Percentiles rank a stretch among this genome's conserved stretches.
Conservation (phyloP, 768 basidiomycete genomes). For the Butyriboletus loyo region DNA sequence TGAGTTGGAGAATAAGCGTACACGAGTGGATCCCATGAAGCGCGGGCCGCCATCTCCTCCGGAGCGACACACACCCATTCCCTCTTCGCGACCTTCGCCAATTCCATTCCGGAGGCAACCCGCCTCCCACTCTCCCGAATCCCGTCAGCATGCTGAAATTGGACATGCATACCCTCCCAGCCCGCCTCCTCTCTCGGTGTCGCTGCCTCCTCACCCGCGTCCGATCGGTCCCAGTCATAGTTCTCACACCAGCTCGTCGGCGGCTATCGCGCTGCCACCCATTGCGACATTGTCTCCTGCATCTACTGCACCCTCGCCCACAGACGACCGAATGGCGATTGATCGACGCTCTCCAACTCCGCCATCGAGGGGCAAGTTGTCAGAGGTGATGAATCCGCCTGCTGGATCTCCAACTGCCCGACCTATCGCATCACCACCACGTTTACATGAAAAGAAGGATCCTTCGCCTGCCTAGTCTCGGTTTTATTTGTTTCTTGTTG, state of each 20-base stretch:
- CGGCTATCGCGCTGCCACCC: constrained; percentile 58
- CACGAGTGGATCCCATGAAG: constrained; percentile 53
- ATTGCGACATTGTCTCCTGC: constrained; percentile 67
- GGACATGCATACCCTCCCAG: constrained; percentile 40
- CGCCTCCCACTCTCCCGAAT: constrained; percentile 65
- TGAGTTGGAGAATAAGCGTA: constrained; percentile 60
- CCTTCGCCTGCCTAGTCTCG: constrained; percentile 21
- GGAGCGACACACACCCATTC: constrained; percentile 52
- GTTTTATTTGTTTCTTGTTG: constrained; percentile 11
- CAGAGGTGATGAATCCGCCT: constrained; percentile 47
- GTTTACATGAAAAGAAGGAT: constrained; percentile 34
- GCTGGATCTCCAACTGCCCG: constrained; percentile 53
- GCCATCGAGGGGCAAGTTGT: constrained; percentile 50
- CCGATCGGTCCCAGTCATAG: constrained; percentile 58
- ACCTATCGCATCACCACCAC: constrained; percentile 53
- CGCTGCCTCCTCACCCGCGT: constrained; percentile 71
- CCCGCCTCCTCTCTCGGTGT: constrained; percentile 54
- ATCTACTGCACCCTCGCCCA: constrained; percentile 54
- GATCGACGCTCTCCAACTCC: constrained; percentile 47
- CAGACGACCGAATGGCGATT: constrained; percentile 35
- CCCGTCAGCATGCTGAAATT: constrained; percentile 41
- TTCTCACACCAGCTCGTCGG: constrained; percentile 35
- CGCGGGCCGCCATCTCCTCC: constrained; percentile 52
- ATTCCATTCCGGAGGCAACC: constrained; percentile 73
- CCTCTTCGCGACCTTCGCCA: constrained; percentile 65